These are phyloP conservation scores for Trichoderma semiorbis DNA, from an alignment of 2,329 filamentous ascomycete genomes.

Conservation along the genomic window DNA sequence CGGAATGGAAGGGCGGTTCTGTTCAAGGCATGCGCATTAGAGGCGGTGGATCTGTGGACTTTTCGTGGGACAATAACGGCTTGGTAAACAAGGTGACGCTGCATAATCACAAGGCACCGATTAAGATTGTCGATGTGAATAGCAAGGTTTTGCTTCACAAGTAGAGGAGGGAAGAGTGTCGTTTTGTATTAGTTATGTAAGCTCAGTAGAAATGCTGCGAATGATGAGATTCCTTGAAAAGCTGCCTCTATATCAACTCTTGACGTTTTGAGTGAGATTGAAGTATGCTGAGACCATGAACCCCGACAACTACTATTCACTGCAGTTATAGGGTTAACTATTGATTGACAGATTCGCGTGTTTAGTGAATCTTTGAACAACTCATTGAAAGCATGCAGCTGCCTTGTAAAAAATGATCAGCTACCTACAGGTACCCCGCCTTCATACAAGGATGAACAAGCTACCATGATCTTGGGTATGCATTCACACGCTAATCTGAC, in stretches of 20 bases:
- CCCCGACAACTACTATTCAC: background rate
- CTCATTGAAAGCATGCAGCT: background rate
- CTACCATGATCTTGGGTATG: background rate
- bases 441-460: background rate
- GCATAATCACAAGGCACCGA: background rate
- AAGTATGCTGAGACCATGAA: background rate
- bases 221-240: background rate
- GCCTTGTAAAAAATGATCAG: background rate
- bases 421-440: background rate
- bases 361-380: background rate
- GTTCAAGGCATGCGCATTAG: constrained; percentile 43
- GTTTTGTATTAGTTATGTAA: background rate
- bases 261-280: background rate
- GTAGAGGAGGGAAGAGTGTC: background rate
- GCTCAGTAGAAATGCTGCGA: background rate
- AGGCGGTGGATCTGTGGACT: constrained; percentile 42
- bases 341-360: too few relatives aligned
- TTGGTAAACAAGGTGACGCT: constrained; percentile 15
- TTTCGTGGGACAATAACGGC: constrained; percentile 39
- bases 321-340: too few relatives aligned
- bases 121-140: constrained; percentile 17
- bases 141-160: constrained; percentile 13
- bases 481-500: background rate
- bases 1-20: constrained; percentile 41
- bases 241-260: background rate